Base-by-base conservation (phyloP, 1,284 basidiomycete genomes). In the Laetiporus sulphureus region DNA sequence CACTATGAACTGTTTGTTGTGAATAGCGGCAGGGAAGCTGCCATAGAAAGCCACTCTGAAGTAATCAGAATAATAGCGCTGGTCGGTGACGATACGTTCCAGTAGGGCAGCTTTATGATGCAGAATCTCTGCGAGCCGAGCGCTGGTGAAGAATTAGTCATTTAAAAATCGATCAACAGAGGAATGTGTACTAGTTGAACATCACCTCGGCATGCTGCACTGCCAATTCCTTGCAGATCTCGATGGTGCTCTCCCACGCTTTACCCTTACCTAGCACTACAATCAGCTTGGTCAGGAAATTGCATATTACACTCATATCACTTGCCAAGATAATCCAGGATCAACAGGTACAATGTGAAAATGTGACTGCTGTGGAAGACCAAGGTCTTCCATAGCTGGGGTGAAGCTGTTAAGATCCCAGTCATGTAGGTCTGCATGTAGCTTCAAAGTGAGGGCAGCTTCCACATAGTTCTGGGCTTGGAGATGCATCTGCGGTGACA, bases 1-100 rank as follows among this genome's bases (percentile, higher is more conserved):
- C n/a, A 89, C 88, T 48, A 91, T 81, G 63, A 92, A 94, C 52
- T 90, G 85, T 61, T 91, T 92, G 54, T 86, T 79, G 44, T 86
- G 77, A 38, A 93, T 79, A 4, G 87, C 86, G 13, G 69, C 73
- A 1, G 91, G 91, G 69, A 93, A 95, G 51, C 79, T 83, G n/a
- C 91, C 91, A 61, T 84, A 92, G 65, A 93, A 95, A 3, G 87
- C 85, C 11, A 97, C 91, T 37, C 91, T 74, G 72, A 95, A 99
- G 65, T 95, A 97, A 54, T 92, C 89, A 5, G 89, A 79, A 56
- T 91, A 91, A 49, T 89, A 87, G 27, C 91, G 77, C 49, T 86
- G 79, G 36, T 91, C 80, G 5, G 74, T 77, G 20, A 91, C 81
- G 45, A 94, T 93, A 51, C 86, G 83, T 50, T 92, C 88, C 46